Evolutionary conservation across 129 eudicot genomes (phyloP).

Genomic region (Deinandra increscens): DNA sequence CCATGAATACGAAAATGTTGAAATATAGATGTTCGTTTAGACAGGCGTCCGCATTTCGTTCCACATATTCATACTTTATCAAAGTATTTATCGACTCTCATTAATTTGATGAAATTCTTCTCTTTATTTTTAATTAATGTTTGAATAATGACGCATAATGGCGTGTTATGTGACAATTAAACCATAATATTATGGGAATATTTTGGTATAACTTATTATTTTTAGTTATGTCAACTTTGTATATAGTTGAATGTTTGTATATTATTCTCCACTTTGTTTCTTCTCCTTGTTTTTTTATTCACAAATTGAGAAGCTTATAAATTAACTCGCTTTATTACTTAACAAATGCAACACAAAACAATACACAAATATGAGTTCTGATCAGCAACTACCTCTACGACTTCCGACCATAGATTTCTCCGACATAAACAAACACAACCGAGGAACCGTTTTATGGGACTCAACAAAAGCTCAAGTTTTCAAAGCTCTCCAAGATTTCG

Average conservation of each 20-base stretch:
- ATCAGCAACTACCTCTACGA: constrained; percentile 32
- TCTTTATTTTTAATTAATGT: neutral
- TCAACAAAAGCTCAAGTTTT: constrained; percentile 46
- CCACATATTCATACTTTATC: too few species aligned
- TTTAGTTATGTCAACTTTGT: too few species aligned
- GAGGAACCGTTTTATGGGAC: constrained; percentile 43
- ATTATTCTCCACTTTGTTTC: constrained; percentile 28
- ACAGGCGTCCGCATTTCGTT: too few species aligned
- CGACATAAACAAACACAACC: constrained; percentile 27
- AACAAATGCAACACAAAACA: constrained; percentile 24
- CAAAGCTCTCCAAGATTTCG: constrained; percentile 55
- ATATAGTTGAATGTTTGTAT: too few species aligned
- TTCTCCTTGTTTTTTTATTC: constrained; percentile 21
- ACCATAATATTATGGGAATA: too few species aligned
- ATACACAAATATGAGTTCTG: constrained; percentile 51
- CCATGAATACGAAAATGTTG: too few species aligned
- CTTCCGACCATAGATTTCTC: constrained; percentile 63
- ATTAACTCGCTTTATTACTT: constrained; percentile 9
- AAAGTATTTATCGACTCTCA: too few species aligned
- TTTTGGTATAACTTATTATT: too few species aligned
- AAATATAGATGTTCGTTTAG: too few species aligned
- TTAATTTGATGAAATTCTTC: neutral
- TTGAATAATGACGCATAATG: too few species aligned
- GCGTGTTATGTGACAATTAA: too few species aligned
- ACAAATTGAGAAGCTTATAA: constrained; percentile 7